A percentile compares a stretch with the other conserved stretches of the same genome.
phyloP scores from a whole-genome alignment of 305 asterid genomes.

The Withania somnifera region DNA sequence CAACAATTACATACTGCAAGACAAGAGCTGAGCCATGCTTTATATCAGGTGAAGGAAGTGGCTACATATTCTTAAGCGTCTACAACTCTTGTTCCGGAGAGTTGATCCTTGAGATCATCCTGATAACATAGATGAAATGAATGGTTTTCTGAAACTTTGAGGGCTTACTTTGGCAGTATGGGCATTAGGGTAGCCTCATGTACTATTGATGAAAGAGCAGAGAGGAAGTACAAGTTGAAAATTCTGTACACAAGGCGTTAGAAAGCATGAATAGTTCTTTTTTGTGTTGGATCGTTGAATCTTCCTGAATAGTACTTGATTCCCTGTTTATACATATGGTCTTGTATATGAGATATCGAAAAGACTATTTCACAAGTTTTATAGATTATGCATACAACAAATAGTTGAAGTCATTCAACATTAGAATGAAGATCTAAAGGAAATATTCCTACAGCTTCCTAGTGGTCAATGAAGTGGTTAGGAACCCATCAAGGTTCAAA shows the following conservation, averaged over 20 bases:
- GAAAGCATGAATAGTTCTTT: not conserved
- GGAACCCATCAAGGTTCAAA: too few species aligned
- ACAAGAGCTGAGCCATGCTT: slow-evolving; percentile 96
- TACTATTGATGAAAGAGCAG: not conserved
- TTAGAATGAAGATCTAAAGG: too few species aligned
- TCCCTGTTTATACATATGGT: too few species aligned
- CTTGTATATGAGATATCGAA: too few species aligned
- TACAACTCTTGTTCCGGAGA: not conserved
- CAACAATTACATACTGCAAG: slow-evolving; percentile 90
- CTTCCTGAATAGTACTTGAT: too few species aligned
- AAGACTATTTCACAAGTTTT: too few species aligned
- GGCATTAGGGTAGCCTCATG: not conserved
- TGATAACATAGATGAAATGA: not conserved
- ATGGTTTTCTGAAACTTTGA: not conserved
- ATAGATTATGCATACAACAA: too few species aligned
- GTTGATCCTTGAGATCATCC: not conserved
- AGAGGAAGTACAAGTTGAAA: not conserved
- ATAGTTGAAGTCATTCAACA: too few species aligned
- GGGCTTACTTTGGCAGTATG: not conserved
- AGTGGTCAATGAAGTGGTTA: too few species aligned
- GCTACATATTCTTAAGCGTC: not conserved
- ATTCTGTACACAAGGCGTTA: not conserved
- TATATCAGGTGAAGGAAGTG: slow-evolving; percentile 60
- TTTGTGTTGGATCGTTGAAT: too few species aligned
- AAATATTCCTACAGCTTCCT: too few species aligned